Evolutionary conservation across 1,284 basidiomycete genomes (phyloP).

Genomic region (Boletellus dicymbophilus): DNA sequence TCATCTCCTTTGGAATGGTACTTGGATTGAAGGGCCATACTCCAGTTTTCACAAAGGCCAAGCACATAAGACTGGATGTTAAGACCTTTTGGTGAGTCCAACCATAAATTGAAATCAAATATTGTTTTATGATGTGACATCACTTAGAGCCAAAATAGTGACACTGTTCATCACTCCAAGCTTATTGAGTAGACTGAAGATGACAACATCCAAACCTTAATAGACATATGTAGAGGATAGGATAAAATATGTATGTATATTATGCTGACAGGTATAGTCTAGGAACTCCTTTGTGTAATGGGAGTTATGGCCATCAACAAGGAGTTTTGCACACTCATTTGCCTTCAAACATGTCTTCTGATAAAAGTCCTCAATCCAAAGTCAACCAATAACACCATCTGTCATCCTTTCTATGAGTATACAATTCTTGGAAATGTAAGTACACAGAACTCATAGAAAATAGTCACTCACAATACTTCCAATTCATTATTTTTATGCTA

Average conservation of each 20-base stretch:
- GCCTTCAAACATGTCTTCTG: not conserved
- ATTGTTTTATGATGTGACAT: not conserved
- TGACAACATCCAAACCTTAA: not conserved
- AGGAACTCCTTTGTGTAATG: slow-evolving; percentile 1
- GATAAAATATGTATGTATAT: not conserved
- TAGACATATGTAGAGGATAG: slow-evolving; percentile 1
- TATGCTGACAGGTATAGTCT: not conserved
- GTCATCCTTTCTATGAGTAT: not conserved
- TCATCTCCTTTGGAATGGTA: not conserved
- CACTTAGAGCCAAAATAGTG: too few relatives aligned
- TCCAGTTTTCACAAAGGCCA: not conserved
- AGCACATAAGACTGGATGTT: not conserved
- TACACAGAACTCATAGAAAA: too few relatives aligned
- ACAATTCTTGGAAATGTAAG: too few relatives aligned
- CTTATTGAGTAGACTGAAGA: not conserved
- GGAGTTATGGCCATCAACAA: slow-evolving; percentile 4
- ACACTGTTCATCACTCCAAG: not conserved
- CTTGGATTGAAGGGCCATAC: not conserved
- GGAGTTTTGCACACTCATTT: not conserved
- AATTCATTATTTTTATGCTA: not conserved
- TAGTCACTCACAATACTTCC: not conserved
- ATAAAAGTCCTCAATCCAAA: slow-evolving; percentile 1
- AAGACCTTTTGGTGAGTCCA: not conserved
- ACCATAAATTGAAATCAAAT: not conserved
- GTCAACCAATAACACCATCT: not conserved